Conservation (phyloP, 2,329 filamentous ascomycete genomes). For the Aspergillus cejpii region DNA sequence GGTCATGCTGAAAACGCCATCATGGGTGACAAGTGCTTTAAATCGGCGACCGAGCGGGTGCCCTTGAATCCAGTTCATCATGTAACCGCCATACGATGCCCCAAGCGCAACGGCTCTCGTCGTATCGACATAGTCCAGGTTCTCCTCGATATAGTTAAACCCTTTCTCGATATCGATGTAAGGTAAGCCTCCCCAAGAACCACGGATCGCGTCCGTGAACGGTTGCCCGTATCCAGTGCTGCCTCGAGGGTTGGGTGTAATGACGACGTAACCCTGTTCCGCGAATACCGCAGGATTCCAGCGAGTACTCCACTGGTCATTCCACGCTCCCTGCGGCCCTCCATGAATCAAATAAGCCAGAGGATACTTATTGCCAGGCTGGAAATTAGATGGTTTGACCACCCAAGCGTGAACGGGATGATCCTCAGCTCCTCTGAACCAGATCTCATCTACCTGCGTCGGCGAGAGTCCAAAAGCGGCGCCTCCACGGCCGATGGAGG, state of each 20-base stretch:
- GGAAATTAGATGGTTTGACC: slow-evolving; percentile 44
- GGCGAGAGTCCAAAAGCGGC: slow-evolving; percentile 38
- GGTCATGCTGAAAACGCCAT: slow-evolving; percentile 44
- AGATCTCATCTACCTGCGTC: slow-evolving; percentile 41
- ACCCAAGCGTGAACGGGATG: slow-evolving; percentile 43
- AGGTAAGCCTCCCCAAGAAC: slow-evolving; percentile 49
- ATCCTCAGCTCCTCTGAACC: slow-evolving; percentile 43
- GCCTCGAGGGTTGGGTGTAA: slow-evolving; percentile 55
- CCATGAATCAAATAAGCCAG: slow-evolving; percentile 51
- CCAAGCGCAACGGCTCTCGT: slow-evolving; percentile 49
- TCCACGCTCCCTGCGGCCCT: slow-evolving; percentile 47
- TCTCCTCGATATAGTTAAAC: slow-evolving; percentile 46
- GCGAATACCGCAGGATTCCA: slow-evolving; percentile 54
- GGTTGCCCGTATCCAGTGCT: slow-evolving; percentile 52
- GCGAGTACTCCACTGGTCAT: slow-evolving; percentile 50
- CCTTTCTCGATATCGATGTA: slow-evolving; percentile 53
- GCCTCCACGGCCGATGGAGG: slow-evolving; percentile 34
- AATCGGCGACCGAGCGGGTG: slow-evolving; percentile 50
- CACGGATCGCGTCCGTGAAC: slow-evolving; percentile 48
- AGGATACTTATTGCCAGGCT: slow-evolving; percentile 45
- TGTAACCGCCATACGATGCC: slow-evolving; percentile 53
- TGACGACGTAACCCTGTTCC: slow-evolving; percentile 55
- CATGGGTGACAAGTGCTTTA: slow-evolving; percentile 52
- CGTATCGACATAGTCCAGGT: slow-evolving; percentile 50
- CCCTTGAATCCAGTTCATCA: slow-evolving; percentile 55